Evolutionary conservation across 176 grass and related monocot species (phyloP).

Genomic region (Bolboschoenus planiculmis): DNA sequence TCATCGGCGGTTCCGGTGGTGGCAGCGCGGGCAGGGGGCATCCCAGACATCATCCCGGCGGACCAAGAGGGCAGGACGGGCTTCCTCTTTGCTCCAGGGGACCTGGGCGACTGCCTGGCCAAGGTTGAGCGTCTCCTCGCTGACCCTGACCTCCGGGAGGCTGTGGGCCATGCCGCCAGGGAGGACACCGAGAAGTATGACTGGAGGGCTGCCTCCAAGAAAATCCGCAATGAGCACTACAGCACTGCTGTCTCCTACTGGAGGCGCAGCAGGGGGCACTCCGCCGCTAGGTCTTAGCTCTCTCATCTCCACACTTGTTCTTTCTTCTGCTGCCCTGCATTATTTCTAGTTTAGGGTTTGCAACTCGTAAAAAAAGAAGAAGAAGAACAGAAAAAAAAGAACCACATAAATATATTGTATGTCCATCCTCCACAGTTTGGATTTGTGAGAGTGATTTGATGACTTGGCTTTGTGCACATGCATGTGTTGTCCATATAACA

Average conservation of each 20-base stretch:
- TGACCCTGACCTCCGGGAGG: slow-evolving; percentile 47
- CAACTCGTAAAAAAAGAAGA: not conserved
- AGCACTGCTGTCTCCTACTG: slow-evolving; percentile 52
- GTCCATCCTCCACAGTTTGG: slow-evolving; percentile 6
- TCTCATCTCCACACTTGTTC: not conserved
- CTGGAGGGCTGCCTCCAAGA: slow-evolving; percentile 71
- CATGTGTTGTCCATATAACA: slow-evolving; percentile 15
- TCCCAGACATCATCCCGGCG: slow-evolving; percentile 83
- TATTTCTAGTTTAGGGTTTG: slow-evolving; percentile 24
- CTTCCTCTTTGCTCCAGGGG: slow-evolving; percentile 72
- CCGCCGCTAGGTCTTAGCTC: slow-evolving; percentile 18
- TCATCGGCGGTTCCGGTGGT: slow-evolving; percentile 84
- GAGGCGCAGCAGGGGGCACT: slow-evolving; percentile 52
- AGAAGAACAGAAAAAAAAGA: not conserved
- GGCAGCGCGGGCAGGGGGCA: slow-evolving; percentile 80
- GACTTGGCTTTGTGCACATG: not conserved
- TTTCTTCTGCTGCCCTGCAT: slow-evolving; percentile 14
- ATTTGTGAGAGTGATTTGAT: slow-evolving; percentile 4
- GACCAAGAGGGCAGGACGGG: slow-evolving; percentile 83
- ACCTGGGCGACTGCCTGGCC: slow-evolving; percentile 65
- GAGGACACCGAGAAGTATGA: slow-evolving; percentile 86
- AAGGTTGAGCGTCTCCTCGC: slow-evolving; percentile 59
- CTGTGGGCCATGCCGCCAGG: slow-evolving; percentile 60
- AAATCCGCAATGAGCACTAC: slow-evolving; percentile 83
- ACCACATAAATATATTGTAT: slow-evolving; percentile 1